These are phyloP conservation scores for Handroanthus guayacan DNA, from an alignment of 257 asterid species.

Conservation along the genomic window DNA sequence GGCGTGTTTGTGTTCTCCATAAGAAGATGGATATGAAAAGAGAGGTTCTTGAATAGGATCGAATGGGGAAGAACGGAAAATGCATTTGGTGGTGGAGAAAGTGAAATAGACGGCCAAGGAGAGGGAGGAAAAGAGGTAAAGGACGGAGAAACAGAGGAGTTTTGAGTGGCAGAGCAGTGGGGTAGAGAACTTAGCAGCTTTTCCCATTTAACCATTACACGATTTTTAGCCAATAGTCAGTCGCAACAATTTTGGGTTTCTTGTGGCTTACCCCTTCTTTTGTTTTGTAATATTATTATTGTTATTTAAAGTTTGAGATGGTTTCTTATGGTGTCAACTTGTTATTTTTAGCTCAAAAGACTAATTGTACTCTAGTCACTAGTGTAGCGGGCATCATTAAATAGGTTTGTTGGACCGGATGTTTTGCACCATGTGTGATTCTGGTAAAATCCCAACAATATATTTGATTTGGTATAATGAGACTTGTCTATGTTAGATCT, in stretches of 20 bases:
- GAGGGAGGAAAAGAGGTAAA: constrained; percentile 71
- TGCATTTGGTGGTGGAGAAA: constrained; percentile 69
- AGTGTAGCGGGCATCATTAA: no score
- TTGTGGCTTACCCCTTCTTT: background rate
- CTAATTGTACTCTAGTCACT: no score
- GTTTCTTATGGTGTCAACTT: background rate
- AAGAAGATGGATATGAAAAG: constrained; percentile 79
- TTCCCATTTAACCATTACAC: constrained; percentile 45
- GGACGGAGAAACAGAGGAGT: constrained; percentile 72
- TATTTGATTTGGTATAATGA: no score
- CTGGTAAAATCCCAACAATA: no score
- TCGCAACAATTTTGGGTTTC: background rate
- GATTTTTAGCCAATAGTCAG: background rate
- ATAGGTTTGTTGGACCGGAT: no score
- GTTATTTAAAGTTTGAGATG: background rate
- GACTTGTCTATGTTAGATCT: no score
- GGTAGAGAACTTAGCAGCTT: constrained; percentile 46
- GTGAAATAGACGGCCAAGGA: constrained; percentile 56
- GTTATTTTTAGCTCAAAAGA: no score
- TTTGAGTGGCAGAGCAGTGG: constrained; percentile 83
- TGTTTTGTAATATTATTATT: background rate
- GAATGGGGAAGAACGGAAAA: constrained; percentile 72
- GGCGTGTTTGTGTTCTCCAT: constrained; percentile 89
- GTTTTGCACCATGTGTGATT: no score
- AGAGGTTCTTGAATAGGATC: constrained; percentile 75